Percentiles rank a stretch among this genome's conserved stretches.
These are phyloP conservation scores for Russula virescens DNA, from an alignment of 768 basidiomycete species.

Conservation along the genomic window DNA sequence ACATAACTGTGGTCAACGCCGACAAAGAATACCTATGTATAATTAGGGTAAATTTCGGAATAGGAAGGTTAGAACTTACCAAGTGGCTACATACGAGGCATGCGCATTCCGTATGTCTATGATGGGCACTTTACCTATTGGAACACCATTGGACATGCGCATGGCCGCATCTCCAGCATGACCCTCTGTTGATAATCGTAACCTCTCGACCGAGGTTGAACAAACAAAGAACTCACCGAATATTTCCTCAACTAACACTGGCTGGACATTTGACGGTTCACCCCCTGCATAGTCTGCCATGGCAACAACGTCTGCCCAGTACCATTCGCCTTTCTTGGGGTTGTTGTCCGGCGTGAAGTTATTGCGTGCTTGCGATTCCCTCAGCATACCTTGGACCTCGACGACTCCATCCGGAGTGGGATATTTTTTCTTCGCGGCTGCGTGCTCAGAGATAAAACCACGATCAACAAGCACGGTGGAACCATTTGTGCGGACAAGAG, in stretches of 20 bases:
- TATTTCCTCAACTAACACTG: conserved; percentile 86
- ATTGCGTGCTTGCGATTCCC: conserved; percentile 68
- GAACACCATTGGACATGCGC: conserved; percentile 62
- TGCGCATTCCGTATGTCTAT: conserved; percentile 93
- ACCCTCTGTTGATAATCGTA: conserved; percentile 54
- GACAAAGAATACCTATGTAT: conserved; percentile 79
- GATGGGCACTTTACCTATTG: conserved; percentile 75
- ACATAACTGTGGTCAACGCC: conserved; percentile 79
- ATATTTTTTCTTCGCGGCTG: conserved; percentile 35
- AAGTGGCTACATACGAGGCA: conserved; percentile 91
- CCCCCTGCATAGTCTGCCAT: conserved; percentile 81
- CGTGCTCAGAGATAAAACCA: conserved; percentile 73
- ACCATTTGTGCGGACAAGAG: conserved; percentile 71
- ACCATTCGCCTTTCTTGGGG: conserved; percentile 78
- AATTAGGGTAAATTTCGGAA: neutral
- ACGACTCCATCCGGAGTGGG: conserved; percentile 50
- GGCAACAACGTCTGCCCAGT: conserved; percentile 79
- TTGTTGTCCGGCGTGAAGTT: conserved; percentile 86
- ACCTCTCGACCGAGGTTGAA: neutral
- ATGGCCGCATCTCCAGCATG: conserved; percentile 67
- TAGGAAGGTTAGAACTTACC: conserved; percentile 43
- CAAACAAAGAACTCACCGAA: conserved; percentile 57
- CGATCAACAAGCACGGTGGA: conserved; percentile 88
- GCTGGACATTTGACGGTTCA: conserved; percentile 64
- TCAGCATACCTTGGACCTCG: conserved; percentile 80